Base-by-base conservation (phyloP, 495 filamentous ascomycete species). In the Daldinia vernicosa region DNA sequence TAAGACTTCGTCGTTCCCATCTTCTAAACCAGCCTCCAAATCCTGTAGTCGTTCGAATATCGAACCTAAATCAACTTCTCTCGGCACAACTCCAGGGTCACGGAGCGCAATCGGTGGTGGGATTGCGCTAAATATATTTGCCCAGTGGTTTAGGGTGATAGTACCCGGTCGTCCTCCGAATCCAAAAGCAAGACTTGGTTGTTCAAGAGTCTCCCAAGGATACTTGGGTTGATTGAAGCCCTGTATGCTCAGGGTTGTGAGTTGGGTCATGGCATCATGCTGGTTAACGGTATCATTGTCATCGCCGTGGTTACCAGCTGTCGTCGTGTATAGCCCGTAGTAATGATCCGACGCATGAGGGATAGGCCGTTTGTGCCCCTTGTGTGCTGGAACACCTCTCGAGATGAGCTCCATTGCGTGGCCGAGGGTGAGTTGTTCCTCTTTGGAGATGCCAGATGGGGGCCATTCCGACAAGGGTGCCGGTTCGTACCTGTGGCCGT, bases 151-250 rank as follows among this genome's bases (percentile, higher is more conserved):
- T 45, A 90, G 76, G 6, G 88, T 90, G 39, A 88, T 81, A 11
- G 89, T 90, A 19, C 88, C 89, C 3, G 88, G 83, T 19, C 82
- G 81, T 26, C 72, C 75, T 26, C 89, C 89, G 75, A 83, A 86
- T 76, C 83, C 87, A 67, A 87, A 88, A 4, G 86, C 80, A 73
- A 86, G 84, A 70, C 87, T 89, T 6, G 89, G 89, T 68, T 91
- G 88, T 75, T 91, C 89, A 14, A 91, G 75, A 4, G 88, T 86
- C 60, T 89, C 85, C 89, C 88, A 91, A 2, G 88, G 87, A 67
- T 85, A 79, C 0, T 65, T 79, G 75, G 83, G 70, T 75, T 75
- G 54, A 47, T 77, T 63, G 62, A 74, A 65, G 14, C 79, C 81
- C 51, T 78, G 72, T 45, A 84, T 65, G n/a, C 74, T 74, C 60